Conservation (phyloP, 768 basidiomycete species). For the Gloeophyllum trabeum region DNA sequence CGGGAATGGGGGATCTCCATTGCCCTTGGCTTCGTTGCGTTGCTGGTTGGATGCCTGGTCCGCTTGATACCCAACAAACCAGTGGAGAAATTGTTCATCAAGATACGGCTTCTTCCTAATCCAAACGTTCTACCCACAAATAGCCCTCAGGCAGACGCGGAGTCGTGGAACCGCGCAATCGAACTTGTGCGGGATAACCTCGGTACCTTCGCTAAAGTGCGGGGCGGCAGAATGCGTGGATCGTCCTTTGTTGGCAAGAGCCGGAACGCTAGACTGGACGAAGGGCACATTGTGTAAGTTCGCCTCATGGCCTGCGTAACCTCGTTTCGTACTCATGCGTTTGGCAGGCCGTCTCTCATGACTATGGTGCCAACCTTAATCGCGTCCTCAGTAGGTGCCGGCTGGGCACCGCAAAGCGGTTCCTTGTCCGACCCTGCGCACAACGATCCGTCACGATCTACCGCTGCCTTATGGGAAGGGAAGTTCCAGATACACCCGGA, state of each 20-base stretch:
- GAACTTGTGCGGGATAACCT: slow-evolving; percentile 81
- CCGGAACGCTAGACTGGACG: slow-evolving; percentile 43
- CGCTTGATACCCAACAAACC: slow-evolving; percentile 75
- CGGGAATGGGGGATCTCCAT: slow-evolving; percentile 92
- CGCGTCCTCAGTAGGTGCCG: slow-evolving; percentile 61
- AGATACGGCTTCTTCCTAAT: slow-evolving; percentile 47
- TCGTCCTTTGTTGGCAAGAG: slow-evolving; percentile 82
- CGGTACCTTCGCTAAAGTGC: slow-evolving; percentile 65
- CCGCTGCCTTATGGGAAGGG: slow-evolving; percentile 77
- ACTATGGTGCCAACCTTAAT: slow-evolving; percentile 71
- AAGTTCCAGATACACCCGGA: slow-evolving; percentile 84
- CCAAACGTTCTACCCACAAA: slow-evolving; percentile 55
- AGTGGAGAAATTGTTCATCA: slow-evolving; percentile 52
- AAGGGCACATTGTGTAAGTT: slow-evolving; percentile 39
- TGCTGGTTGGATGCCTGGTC: slow-evolving; percentile 78
- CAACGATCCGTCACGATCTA: slow-evolving; percentile 68
- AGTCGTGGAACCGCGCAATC: slow-evolving; percentile 72
- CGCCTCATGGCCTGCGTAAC: slow-evolving; percentile 9
- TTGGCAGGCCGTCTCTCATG: slow-evolving; percentile 51
- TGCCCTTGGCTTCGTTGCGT: slow-evolving; percentile 75
- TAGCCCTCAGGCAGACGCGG: slow-evolving; percentile 37
- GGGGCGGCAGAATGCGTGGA: slow-evolving; percentile 81
- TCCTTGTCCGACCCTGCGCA: slow-evolving; percentile 66
- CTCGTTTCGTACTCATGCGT: slow-evolving; percentile 16
- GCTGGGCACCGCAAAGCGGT: slow-evolving; percentile 43